Base-by-base conservation (phyloP, 2,329 filamentous ascomycete species). In the Diaporthe helianthi region DNA sequence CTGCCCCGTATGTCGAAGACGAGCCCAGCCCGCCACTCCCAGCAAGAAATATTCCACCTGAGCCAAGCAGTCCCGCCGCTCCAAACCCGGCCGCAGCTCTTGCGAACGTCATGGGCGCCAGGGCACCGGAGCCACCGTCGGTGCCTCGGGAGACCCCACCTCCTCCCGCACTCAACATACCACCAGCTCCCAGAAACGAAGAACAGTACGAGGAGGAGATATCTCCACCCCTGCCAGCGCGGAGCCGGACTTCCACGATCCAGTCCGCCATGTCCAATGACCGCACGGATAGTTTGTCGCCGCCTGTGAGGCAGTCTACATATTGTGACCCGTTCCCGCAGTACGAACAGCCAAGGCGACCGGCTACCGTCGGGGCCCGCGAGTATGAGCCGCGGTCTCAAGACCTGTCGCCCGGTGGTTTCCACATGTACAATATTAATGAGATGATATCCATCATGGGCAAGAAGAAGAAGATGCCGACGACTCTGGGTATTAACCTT, bases 401-500 rank as follows among this genome's bases (percentile, higher is more conserved):
- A 74, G 79, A 74, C n/a, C 78, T 83, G 36, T 90, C 91, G 2
- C 92, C 93, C 6, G 92, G 93, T 22, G 93, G 93, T 2, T 98
- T 94, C 77, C 94, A 97, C 77, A 85, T 98, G 79, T 98, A 98
- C 81, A 98, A 97, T 75, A 94, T 98, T 75, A 97, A 94, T 78
- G 95, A 98, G 81, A 97, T 97, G 92, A 89, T 97, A 5, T 95
- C 94, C n/a, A 89, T 96, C 53, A 94, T 97, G 89, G 95, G 95
- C 68, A 97, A 97, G 83, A 92, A 93, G 76, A 97, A 97, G 84
- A 98, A 98, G 83, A 96, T 98, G 93, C 94, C 95, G 1, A 97
- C 94, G n/a, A 97, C 93, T 0, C 81, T 98, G 46, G 95, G 95
- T n/a, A 91, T 98, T 76, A 98, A 98, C 77, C 85, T 96, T 68